Evolutionary conservation across 495 filamentous ascomycete genomes (phyloP).

Genomic region (Penicillium longicatenatum): DNA sequence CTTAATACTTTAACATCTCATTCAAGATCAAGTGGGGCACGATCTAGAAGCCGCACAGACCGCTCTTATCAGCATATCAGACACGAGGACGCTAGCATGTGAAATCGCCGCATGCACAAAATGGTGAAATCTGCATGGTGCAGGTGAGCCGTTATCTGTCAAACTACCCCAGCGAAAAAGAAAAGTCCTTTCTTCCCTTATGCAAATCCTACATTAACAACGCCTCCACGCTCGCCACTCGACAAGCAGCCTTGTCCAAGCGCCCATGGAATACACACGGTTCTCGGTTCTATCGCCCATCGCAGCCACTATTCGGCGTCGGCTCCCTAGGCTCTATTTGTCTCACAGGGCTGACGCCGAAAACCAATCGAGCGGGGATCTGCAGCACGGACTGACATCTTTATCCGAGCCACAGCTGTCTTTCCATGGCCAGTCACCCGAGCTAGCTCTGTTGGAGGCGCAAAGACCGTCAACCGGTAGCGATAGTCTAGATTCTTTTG

Average conservation of each 20-base stretch:
- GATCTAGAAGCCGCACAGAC: conserved; percentile 7
- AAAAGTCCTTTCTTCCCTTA: background rate
- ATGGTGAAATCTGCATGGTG: conserved; percentile 8
- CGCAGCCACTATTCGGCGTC: conserved; percentile 37
- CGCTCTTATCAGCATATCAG: conserved; percentile 25
- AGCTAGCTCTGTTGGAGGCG: conserved; percentile 2
- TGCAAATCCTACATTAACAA: background rate
- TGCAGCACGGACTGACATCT: conserved; percentile 17
- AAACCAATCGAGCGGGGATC: conserved; percentile 12
- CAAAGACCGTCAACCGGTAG: conserved; percentile 23
- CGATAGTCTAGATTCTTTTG: conserved; percentile 22
- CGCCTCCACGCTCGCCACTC: background rate
- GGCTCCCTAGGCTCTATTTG: conserved; percentile 30
- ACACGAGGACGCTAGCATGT: conserved; percentile 20
- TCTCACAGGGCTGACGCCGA: conserved; percentile 20
- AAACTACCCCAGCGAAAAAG: conserved; percentile 8
- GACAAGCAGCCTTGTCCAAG: background rate
- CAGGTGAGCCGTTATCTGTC: conserved; percentile 23
- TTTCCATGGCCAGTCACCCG: conserved; percentile 5
- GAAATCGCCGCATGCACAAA: conserved; percentile 23
- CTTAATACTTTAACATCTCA: too few species aligned
- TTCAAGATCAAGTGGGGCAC: background rate
- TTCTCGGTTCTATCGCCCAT: conserved; percentile 32
- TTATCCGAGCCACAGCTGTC: conserved; percentile 23
- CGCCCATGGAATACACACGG: conserved; percentile 28